phyloP scores from a whole-genome alignment of 176 grass and related monocot genomes.

The Elymus sibiricus region DNA sequence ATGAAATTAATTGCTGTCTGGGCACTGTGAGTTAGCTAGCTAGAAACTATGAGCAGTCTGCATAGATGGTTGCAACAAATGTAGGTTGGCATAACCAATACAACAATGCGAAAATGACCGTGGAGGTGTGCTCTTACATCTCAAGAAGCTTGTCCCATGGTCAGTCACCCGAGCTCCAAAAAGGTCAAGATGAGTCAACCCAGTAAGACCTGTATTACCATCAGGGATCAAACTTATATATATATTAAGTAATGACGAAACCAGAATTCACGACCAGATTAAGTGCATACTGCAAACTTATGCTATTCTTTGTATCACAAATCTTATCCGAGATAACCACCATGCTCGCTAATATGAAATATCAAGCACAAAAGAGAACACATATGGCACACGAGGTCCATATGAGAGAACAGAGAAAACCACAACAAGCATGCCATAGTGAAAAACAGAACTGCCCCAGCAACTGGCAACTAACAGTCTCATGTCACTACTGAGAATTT shows the following conservation, averaged over 20 bases:
- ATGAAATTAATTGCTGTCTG: background rate
- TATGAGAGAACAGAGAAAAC: background rate
- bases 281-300: background rate
- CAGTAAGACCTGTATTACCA: slow-evolving; percentile 70
- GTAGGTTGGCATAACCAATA: background rate
- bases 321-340: background rate
- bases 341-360: background rate
- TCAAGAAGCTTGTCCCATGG: slow-evolving; percentile 73
- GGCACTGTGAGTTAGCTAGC: background rate
- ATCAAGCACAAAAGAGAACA: background rate
- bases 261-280: background rate
- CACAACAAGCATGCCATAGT: slow-evolving; percentile 18
- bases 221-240: background rate
- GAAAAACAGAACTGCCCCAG: background rate
- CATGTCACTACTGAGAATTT: background rate
- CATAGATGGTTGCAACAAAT: background rate
- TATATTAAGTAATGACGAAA: background rate
- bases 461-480: background rate
- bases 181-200: slow-evolving; percentile 91
- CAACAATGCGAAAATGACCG: background rate
- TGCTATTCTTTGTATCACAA: background rate
- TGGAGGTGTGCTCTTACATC: slow-evolving; percentile 54
- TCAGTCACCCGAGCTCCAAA: slow-evolving; percentile 91
- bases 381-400: background rate
- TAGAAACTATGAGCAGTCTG: background rate